Conservation (phyloP, 176 grass and related monocot genomes). For the Typha latifolia region DNA sequence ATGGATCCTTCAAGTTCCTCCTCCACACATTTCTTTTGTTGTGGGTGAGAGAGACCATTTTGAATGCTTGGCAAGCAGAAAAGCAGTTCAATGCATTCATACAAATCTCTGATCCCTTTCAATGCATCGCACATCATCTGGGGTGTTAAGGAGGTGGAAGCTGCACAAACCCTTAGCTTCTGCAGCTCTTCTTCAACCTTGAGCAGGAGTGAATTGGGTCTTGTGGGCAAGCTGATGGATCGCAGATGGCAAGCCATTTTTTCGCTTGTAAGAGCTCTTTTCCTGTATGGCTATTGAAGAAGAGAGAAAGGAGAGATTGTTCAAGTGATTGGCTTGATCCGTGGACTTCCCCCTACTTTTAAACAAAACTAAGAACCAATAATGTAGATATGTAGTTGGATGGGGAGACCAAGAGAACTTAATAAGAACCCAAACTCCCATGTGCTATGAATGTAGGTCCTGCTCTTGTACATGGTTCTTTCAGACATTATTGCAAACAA, state of each 20-base stretch:
- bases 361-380: slow-evolving; percentile 5
- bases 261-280: too few relatives aligned
- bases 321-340: slow-evolving; percentile 10
- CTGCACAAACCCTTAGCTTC: not conserved
- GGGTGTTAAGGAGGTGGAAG: not conserved
- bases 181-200: not conserved
- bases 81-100: not conserved
- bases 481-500: not conserved
- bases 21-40: not conserved
- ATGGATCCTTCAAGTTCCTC: slow-evolving; percentile 6
- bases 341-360: slow-evolving; percentile 16
- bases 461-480: not conserved
- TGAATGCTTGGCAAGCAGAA: too few relatives aligned
- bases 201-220: not conserved
- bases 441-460: not conserved
- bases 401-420: slow-evolving; percentile 12
- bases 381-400: not conserved
- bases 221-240: not conserved
- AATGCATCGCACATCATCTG: not conserved
- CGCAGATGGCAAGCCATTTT: slow-evolving; percentile 42
- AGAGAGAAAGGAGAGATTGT: not conserved
- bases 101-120: slow-evolving; percentile 5
- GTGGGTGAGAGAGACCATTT: not conserved
- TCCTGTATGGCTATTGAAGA: too few relatives aligned
- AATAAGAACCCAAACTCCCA: not conserved